Percentiles rank a stretch among this genome's conserved stretches.
Conservation (phyloP, 805 yeast species). For the Maudiozyma barnettii region DNA sequence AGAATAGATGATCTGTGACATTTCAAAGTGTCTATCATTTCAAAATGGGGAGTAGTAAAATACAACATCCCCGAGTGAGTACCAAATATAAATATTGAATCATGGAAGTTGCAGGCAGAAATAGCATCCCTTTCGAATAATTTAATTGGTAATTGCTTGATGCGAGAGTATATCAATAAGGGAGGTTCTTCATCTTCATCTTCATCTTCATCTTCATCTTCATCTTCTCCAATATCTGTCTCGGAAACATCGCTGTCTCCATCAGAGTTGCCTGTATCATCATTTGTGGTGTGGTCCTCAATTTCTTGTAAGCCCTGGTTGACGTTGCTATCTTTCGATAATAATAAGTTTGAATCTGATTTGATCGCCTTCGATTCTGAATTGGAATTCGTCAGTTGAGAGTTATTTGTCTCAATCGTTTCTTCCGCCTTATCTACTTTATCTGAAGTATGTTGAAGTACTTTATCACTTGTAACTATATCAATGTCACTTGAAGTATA, state of each 20-base stretch:
- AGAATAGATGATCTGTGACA: constrained; percentile 82
- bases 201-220: constrained; percentile 26
- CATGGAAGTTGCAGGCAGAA: constrained; percentile 56
- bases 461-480: too few relatives aligned
- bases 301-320: constrained; percentile 12
- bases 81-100: constrained; percentile 63
- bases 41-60: constrained; percentile 49
- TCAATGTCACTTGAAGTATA: neutral
- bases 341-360: too few relatives aligned
- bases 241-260: constrained; percentile 14
- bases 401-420: too few relatives aligned
- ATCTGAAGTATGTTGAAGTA: too few relatives aligned
- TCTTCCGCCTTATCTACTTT: too few relatives aligned
- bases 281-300: constrained; percentile 11
- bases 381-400: too few relatives aligned
- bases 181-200: constrained; percentile 52
- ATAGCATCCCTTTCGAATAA: constrained; percentile 72
- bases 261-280: constrained; percentile 10
- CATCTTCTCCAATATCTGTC: constrained; percentile 24
- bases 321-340: neutral
- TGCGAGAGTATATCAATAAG: constrained; percentile 59
- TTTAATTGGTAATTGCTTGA: constrained; percentile 55
- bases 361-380: too few relatives aligned
- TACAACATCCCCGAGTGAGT: constrained; percentile 83
- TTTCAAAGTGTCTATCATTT: constrained; percentile 59